Evolutionary conservation across 768 basidiomycete species (phyloP).

Genomic region (Boletus eberwhitei): DNA sequence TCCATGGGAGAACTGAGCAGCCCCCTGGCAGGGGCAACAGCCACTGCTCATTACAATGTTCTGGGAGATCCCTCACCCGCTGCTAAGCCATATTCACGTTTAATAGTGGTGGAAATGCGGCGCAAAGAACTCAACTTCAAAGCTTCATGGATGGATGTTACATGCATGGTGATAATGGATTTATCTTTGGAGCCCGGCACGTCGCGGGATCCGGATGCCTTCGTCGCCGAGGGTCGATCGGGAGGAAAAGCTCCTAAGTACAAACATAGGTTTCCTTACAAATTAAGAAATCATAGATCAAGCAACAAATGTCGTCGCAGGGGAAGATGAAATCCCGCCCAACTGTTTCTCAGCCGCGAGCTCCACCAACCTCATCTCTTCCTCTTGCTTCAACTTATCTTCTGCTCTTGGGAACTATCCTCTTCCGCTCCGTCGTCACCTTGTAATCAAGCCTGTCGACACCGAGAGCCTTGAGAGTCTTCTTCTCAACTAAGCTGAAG

Average conservation of each 20-base stretch:
- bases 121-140: background rate
- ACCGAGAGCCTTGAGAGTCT: background rate
- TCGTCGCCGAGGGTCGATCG: background rate
- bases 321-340: background rate
- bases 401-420: background rate
- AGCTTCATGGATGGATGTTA: background rate
- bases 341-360: background rate
- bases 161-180: background rate
- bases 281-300: background rate
- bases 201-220: background rate
- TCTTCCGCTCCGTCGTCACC: background rate
- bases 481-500: background rate
- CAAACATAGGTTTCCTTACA: background rate
- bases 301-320: background rate
- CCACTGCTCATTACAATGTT: background rate
- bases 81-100: background rate
- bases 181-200: background rate
- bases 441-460: background rate
- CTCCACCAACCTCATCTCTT: background rate
- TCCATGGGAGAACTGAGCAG: background rate
- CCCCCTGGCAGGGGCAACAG: background rate
- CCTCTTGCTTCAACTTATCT: background rate
- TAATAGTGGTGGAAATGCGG: background rate
- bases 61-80: background rate
- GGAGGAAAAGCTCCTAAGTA: too few relatives aligned